Evolutionary conservation across 2,329 filamentous ascomycete genomes (phyloP).

Genomic region (Ramularia collo-cygni): DNA sequence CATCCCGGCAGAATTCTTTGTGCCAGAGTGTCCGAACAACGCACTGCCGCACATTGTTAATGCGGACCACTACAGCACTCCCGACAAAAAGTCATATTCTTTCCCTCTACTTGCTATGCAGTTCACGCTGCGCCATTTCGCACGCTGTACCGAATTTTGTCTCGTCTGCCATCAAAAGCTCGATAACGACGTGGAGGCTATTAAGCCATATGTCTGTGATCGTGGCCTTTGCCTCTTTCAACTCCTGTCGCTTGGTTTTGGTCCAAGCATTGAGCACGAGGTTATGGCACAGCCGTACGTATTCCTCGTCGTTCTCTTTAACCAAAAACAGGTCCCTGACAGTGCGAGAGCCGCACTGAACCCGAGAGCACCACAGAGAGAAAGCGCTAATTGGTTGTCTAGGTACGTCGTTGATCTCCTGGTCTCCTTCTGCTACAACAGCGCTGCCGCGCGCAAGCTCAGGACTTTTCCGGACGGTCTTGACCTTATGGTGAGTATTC

Average conservation of each 20-base stretch:
- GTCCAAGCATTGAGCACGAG: slow-evolving; percentile 78
- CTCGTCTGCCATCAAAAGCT: slow-evolving; percentile 72
- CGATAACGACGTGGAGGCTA: slow-evolving; percentile 56
- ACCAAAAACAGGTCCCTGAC: too few species aligned
- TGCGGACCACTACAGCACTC: slow-evolving; percentile 42
- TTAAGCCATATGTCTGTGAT: slow-evolving; percentile 71
- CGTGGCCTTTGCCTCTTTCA: slow-evolving; percentile 74
- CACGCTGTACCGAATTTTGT: slow-evolving; percentile 79
- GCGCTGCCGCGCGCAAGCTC: slow-evolving; percentile 40
- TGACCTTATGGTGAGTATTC: slow-evolving; percentile 45
- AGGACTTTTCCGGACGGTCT: slow-evolving; percentile 53
- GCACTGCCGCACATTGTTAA: slow-evolving; percentile 41
- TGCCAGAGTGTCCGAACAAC: slow-evolving; percentile 23
- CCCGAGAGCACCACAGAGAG: too few species aligned
- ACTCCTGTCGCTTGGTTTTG: slow-evolving; percentile 79
- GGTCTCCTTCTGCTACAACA: slow-evolving; percentile 70
- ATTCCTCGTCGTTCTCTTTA: too few species aligned
- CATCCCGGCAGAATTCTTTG: slow-evolving; percentile 36
- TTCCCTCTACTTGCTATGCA: slow-evolving; percentile 60
- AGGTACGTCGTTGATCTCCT: slow-evolving; percentile 75
- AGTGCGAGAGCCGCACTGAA: too few species aligned
- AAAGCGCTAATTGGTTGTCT: too few species aligned
- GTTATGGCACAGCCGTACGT: slow-evolving; percentile 66
- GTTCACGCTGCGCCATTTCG: slow-evolving; percentile 68
- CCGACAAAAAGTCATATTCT: slow-evolving; percentile 31